These are phyloP conservation scores for Trifolium fragiferum DNA, from an alignment of 306 rosid genomes.

Conservation along the genomic window DNA sequence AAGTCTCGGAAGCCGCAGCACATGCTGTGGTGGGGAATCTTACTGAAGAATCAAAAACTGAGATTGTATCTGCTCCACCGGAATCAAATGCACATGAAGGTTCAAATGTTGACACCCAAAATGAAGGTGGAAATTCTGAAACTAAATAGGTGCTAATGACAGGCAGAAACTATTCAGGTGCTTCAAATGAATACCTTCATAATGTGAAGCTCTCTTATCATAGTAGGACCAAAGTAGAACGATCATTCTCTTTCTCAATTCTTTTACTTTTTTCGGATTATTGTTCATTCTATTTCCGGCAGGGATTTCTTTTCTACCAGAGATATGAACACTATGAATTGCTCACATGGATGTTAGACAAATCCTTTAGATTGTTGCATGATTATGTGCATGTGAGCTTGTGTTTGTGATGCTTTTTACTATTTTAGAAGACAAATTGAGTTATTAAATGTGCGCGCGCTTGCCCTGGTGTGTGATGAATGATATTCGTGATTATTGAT, in stretches of 20 bases:
- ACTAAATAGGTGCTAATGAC: slow-evolving; percentile 21
- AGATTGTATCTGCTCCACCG: slow-evolving; percentile 3
- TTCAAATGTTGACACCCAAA: slow-evolving; percentile 32
- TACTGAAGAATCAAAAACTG: slow-evolving; percentile 28
- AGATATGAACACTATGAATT: slow-evolving; percentile 19
- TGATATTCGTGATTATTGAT: background rate
- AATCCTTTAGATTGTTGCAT: slow-evolving; percentile 3
- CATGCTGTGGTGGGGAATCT: slow-evolving; percentile 26
- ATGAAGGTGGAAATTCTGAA: slow-evolving; percentile 42
- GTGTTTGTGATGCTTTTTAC: background rate
- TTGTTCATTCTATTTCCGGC: slow-evolving; percentile 9
- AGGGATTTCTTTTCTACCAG: slow-evolving; percentile 8
- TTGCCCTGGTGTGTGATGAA: background rate
- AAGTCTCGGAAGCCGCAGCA: slow-evolving; percentile 12
- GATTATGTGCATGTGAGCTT: background rate
- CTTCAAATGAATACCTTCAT: slow-evolving; percentile 34
- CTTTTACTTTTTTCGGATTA: background rate
- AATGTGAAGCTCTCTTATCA: slow-evolving; percentile 30
- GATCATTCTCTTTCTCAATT: background rate
- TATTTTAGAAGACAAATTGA: background rate
- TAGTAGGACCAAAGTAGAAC: slow-evolving; percentile 19
- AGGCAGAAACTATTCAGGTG: slow-evolving; percentile 22
- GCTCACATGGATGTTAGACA: slow-evolving; percentile 22
- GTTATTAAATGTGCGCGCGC: background rate
- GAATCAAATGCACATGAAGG: slow-evolving; percentile 28